Evolutionary conservation across 768 basidiomycete species (phyloP).

Genomic region (Boletus subparvulus): DNA sequence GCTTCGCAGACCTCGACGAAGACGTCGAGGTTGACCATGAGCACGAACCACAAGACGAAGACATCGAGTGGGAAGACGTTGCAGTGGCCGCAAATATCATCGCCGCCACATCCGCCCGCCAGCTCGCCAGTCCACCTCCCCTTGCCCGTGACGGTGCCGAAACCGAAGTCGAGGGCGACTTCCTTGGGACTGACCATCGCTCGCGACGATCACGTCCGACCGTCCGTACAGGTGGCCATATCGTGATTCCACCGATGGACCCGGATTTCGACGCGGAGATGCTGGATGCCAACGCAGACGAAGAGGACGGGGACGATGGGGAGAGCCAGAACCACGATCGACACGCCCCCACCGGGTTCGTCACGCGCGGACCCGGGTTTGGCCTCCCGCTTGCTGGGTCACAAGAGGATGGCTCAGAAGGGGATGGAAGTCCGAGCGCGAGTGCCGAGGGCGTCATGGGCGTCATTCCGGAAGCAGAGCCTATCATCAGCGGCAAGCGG

Average conservation of each 20-base stretch:
- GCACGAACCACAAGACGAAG: slow-evolving; percentile 29
- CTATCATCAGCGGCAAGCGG: slow-evolving; percentile 24
- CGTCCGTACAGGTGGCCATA: slow-evolving; percentile 29
- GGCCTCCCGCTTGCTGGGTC: slow-evolving; percentile 12
- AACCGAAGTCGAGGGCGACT: slow-evolving; percentile 33
- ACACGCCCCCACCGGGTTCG: not conserved
- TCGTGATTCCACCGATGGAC: slow-evolving; percentile 8
- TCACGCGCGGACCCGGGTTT: slow-evolving; percentile 16
- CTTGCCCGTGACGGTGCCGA: slow-evolving; percentile 33
- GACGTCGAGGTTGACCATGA: slow-evolving; percentile 79
- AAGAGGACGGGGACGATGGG: slow-evolving; percentile 4
- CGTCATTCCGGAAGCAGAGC: slow-evolving; percentile 1
- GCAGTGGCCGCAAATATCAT: not conserved
- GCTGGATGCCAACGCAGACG: slow-evolving; percentile 24
- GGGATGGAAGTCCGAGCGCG: slow-evolving; percentile 18
- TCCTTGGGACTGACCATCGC: slow-evolving; percentile 15
- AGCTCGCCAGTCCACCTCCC: slow-evolving; percentile 23
- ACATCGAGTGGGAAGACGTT: slow-evolving; percentile 24
- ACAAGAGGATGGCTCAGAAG: slow-evolving; percentile 22
- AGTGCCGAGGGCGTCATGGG: slow-evolving; percentile 16
- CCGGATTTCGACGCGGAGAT: slow-evolving; percentile 29
- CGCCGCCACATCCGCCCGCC: slow-evolving; percentile 7
- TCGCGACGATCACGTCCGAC: slow-evolving; percentile 20
- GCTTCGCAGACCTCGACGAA: slow-evolving; percentile 92
- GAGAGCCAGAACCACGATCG: slow-evolving; percentile 12